Conservation (phyloP, 257 asterid genomes). For the Solanum neorickii region DNA sequence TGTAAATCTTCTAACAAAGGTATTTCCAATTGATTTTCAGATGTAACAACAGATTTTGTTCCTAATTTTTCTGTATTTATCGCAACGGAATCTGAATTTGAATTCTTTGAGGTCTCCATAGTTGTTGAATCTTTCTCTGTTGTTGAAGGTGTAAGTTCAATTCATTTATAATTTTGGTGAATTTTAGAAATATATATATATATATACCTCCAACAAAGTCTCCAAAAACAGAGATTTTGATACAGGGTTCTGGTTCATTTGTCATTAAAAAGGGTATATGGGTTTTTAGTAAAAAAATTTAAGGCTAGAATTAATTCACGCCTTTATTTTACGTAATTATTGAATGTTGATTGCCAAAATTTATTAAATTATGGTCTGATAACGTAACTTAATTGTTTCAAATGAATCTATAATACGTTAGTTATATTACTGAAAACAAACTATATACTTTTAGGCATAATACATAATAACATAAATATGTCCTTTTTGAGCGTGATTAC, state of each 20-base stretch:
- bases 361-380: not conserved
- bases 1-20: conserved; percentile 32
- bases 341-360: not conserved
- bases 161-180: not conserved
- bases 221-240: not conserved
- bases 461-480: too few relatives aligned
- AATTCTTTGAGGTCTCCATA: not conserved
- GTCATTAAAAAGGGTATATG: not conserved
- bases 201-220: not conserved
- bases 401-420: not conserved
- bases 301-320: not conserved
- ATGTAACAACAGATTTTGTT: not conserved
- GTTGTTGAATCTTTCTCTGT: not conserved
- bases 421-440: not conserved
- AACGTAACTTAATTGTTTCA: not conserved
- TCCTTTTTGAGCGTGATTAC: too few relatives aligned
- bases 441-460: not conserved
- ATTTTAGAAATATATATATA: not conserved
- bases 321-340: not conserved
- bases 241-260: not conserved
- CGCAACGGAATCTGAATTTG: not conserved
- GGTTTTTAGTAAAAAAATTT: not conserved
- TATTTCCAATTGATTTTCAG: conserved; percentile 13
- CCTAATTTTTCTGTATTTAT: not conserved
- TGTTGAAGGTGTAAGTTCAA: not conserved